phyloP scores from a whole-genome alignment of 345 rosid species.

The Acer saccharum region DNA sequence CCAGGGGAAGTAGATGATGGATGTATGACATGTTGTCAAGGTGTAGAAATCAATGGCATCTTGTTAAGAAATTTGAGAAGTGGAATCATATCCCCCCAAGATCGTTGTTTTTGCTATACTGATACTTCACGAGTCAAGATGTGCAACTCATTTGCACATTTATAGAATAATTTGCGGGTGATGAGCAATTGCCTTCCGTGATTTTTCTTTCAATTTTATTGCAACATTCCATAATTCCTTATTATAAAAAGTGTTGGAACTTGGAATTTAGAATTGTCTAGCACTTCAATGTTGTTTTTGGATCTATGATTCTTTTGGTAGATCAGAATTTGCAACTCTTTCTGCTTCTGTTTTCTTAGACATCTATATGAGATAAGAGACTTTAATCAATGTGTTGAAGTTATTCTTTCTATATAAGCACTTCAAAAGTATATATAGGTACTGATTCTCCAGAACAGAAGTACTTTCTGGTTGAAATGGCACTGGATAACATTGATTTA shows the following conservation, averaged over 20 bases:
- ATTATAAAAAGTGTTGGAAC: too few relatives aligned
- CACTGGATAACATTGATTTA: not conserved
- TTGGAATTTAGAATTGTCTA: not conserved
- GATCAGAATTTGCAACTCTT: not conserved
- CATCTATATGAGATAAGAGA: not conserved
- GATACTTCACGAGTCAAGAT: too few relatives aligned
- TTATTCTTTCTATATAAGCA: not conserved
- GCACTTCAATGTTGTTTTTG: not conserved
- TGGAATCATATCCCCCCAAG: too few relatives aligned
- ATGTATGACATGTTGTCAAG: too few relatives aligned
- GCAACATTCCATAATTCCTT: not conserved
- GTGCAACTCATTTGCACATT: too few relatives aligned
- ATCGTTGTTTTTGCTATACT: too few relatives aligned
- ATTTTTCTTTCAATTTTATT: too few relatives aligned
- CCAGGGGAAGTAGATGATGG: too few relatives aligned
- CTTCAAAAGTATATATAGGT: not conserved
- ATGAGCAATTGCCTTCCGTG: not conserved
- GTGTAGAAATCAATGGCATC: too few relatives aligned
- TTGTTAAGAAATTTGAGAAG: too few relatives aligned
- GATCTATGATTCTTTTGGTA: not conserved
- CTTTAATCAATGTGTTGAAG: not conserved
- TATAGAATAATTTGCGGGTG: not conserved
- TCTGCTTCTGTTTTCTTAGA: not conserved
- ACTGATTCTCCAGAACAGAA: not conserved
- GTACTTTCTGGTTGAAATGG: not conserved